These are phyloP conservation scores for Tetrastigma voinierianum DNA, from an alignment of 164 flowering plant species.

Conservation along the genomic window DNA sequence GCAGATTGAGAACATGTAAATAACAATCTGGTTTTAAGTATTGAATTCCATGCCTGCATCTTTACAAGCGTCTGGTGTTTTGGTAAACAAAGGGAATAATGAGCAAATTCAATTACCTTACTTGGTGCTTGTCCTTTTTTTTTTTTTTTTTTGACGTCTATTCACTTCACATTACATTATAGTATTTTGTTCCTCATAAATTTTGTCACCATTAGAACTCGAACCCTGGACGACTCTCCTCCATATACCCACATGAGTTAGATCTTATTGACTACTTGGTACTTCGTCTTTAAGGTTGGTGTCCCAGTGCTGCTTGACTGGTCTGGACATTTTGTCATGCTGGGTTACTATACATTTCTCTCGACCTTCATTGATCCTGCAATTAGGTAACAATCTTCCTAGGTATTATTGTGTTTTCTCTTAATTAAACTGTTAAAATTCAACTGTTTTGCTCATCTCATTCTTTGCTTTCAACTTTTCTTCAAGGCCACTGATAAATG, in stretches of 20 bases:
- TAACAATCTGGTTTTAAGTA: no score
- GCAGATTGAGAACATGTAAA: no score
- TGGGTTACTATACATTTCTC: slow-evolving; percentile 82
- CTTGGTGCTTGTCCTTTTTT: no score
- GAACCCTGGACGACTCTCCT: no score
- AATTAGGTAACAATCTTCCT: slow-evolving; percentile 49
- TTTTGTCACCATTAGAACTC: no score
- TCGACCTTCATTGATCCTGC: slow-evolving; percentile 69
- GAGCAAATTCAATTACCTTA: neutral
- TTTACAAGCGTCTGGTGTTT: neutral
- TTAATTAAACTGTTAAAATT: neutral
- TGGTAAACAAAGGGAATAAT: neutral
- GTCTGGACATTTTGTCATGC: slow-evolving; percentile 82
- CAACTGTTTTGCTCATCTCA: neutral
- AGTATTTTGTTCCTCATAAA: no score
- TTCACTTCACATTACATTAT: no score
- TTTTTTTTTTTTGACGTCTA: no score
- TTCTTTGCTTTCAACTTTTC: neutral
- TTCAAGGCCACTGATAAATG: slow-evolving; percentile 54
- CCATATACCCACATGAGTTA: no score
- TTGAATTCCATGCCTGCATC: neutral
- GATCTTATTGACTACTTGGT: no score
- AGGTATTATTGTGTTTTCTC: neutral
- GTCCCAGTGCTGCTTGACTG: slow-evolving; percentile 80
- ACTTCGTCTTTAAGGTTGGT: slow-evolving; percentile 85